Evolutionary conservation across 2,329 filamentous ascomycete species (phyloP), one percentile per base, ranked within the genome.

Genomic region (Purpureocillium lavendulum): DNA sequence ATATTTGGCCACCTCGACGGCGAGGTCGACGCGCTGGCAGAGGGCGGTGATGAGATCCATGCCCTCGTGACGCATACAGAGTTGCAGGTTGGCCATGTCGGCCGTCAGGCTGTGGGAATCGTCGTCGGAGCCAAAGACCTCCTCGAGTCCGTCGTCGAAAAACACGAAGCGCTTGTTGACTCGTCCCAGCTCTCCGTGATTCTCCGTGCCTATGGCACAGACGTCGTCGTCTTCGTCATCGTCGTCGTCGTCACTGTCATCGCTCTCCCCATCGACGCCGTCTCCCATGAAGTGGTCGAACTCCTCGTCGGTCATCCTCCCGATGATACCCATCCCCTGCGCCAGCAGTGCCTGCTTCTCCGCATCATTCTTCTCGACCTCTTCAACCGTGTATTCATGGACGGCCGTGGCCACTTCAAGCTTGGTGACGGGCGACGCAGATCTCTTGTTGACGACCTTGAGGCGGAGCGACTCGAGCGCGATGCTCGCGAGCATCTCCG

Each of bases 1-100:
- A 42, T 73, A 65, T 46, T 69, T 67, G 42, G 72, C 70, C 7
- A 85, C 51, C 36, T 71, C 62, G 35, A 80, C 62, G 33, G 71
- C 59, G 4, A 86, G 59, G 39, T 79, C 73, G 4, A 70, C 56
- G 45, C 63, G 63, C 35, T 58, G 58, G 40, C 61, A 65, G 13
- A 75, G 42, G 1, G 57, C 59, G 29, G 58, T 60, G 48, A 76
- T 55, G 34, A 73, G 53, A 46, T 74, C 65, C 36, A 62, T 59
- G 14, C 51, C 52, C 5, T 42, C 40, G 10, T 54, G 43, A 30
- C 49, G 46, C 33, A 53, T 43, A 15, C 45, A 45, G 5, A 52
- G 40, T n/a, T n/a, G 13, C 4, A 28, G 29, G n/a, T 43, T 38
- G 10, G 40, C 33, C 30, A 53, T 42, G 13, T 46, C 37, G 2